Base-by-base conservation (phyloP, 2,329 filamentous ascomycete species). In the Cadophora gregata region DNA sequence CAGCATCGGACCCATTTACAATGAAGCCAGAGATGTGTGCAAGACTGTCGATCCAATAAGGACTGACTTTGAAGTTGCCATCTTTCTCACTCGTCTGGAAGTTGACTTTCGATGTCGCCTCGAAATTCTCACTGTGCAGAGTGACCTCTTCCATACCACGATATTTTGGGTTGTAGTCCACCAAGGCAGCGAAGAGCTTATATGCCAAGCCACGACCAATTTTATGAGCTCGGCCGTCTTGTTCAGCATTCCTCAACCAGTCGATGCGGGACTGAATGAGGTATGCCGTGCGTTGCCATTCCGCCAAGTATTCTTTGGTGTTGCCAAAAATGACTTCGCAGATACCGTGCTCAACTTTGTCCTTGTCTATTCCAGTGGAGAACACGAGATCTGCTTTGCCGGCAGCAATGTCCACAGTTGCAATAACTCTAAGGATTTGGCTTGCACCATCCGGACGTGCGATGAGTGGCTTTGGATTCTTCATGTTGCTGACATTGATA, bases 161-260 rank as follows among this genome's bases (percentile, higher is more conserved):
- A 75, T 86, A 89, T 45, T 80, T 80, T 9, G 74, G 76, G 19
- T 81, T 79, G 69, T 88, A 89, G 72, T 88, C 84, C 6, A 88
- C 86, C 0, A 88, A 78, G 50, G 84, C 82, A 56, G 81, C 81
- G 71, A 85, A 86, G 61, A 90, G 84, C 80, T 93, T 94, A 84
- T 96, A 96, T 16, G 90, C 89, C 80, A 93, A 19, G 80, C 90
- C 90, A 29, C 90, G 88, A 59, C 90, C 86, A 69, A 93, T 86
- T 79, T 91, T 90, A 76, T 91, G 90, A 31, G 90, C 90, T 64
- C 86, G 84, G 47, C 90, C 90, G 38, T 82, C 83, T 72, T 86
- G 80, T 64, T 90, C 89, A 67, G 87, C 89, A 69, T 86, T 80
- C 71, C 84, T 80, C 2, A 90, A 83, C 29, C 82, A 79, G 24